These are phyloP conservation scores for Thermothelomyces thermophilus DNA, from an alignment of 2,329 filamentous ascomycete genomes.

Conservation along the genomic window DNA sequence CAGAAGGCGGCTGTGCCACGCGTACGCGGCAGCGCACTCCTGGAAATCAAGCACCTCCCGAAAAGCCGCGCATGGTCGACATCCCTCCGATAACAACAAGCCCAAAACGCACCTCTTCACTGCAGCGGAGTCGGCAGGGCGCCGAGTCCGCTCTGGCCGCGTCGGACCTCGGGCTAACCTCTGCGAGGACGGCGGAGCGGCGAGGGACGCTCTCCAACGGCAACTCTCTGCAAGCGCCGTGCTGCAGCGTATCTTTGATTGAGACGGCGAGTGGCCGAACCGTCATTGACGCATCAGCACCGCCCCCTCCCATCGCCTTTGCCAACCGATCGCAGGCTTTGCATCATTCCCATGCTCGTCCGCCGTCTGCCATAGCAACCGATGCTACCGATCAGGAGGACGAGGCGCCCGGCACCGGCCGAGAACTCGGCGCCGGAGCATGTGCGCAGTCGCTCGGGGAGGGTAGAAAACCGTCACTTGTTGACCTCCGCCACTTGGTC, in stretches of 20 bases:
- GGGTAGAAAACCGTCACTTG: not conserved
- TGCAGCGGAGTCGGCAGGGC: not conserved
- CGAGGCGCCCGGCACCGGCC: not conserved
- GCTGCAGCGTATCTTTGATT: slow-evolving; percentile 7
- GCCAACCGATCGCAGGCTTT: not conserved
- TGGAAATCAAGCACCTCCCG: slow-evolving; percentile 5
- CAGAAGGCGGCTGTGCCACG: not conserved
- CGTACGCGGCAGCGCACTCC: slow-evolving; percentile 14
- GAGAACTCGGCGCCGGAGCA: not conserved
- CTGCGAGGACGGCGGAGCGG: not conserved
- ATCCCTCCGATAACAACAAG: slow-evolving; percentile 16
- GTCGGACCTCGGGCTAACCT: not conserved
- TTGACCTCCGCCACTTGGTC: not conserved
- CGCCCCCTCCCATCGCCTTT: slow-evolving; percentile 11
- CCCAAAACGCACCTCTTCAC: slow-evolving; percentile 15
- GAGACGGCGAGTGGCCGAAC: slow-evolving; percentile 15
- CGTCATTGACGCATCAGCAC: slow-evolving; percentile 19
- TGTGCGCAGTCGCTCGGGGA: not conserved
- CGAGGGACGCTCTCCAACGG: too few species aligned
- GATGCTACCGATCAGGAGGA: too few species aligned
- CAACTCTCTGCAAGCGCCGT: not conserved
- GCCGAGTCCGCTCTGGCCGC: not conserved
- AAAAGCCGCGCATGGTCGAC: slow-evolving; percentile 20
- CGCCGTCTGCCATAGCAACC: not conserved
- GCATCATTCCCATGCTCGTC: not conserved